Evolutionary conservation across 2,329 filamentous ascomycete species (phyloP).

Genomic region (Hymenoscyphus occultus): DNA sequence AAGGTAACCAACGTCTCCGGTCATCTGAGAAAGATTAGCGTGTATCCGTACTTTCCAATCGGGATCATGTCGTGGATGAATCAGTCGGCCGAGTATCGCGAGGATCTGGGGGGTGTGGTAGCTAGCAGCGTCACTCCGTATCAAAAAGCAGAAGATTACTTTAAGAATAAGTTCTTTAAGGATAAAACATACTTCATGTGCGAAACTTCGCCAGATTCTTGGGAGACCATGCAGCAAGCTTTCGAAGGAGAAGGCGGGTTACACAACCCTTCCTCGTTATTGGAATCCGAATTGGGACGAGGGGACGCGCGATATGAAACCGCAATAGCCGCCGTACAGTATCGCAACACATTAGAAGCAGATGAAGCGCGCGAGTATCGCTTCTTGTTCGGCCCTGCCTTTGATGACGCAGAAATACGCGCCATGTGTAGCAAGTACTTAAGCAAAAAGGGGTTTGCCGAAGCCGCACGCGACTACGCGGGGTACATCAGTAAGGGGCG

Average conservation of each 20-base stretch:
- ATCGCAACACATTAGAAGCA: slow-evolving; percentile 42
- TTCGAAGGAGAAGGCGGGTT: slow-evolving; percentile 57
- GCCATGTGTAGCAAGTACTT: slow-evolving; percentile 48
- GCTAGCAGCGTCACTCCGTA: slow-evolving; percentile 54
- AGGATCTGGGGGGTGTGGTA: slow-evolving; percentile 48
- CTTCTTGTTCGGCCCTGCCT: slow-evolving; percentile 54
- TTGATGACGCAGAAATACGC: slow-evolving; percentile 49
- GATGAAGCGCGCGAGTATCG: slow-evolving; percentile 47
- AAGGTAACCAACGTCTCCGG: slow-evolving; percentile 49
- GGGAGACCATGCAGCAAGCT: slow-evolving; percentile 50
- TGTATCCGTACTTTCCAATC: slow-evolving; percentile 56
- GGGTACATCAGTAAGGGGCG: slow-evolving; percentile 49
- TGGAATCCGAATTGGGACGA: slow-evolving; percentile 40
- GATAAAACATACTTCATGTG: slow-evolving; percentile 58
- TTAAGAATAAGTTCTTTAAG: slow-evolving; percentile 54
- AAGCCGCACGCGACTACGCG: slow-evolving; percentile 47
- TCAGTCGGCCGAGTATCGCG: slow-evolving; percentile 51
- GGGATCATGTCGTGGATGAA: slow-evolving; percentile 65
- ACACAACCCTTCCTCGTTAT: slow-evolving; percentile 47
- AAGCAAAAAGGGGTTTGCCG: slow-evolving; percentile 46
- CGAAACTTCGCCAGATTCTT: slow-evolving; percentile 49
- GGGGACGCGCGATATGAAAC: slow-evolving; percentile 55
- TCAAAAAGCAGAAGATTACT: slow-evolving; percentile 55
- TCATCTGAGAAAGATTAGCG: slow-evolving; percentile 46
- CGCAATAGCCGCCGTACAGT: slow-evolving; percentile 52